Conservation (phyloP, 768 basidiomycete genomes). For the Sistotremastrum suecicum region DNA sequence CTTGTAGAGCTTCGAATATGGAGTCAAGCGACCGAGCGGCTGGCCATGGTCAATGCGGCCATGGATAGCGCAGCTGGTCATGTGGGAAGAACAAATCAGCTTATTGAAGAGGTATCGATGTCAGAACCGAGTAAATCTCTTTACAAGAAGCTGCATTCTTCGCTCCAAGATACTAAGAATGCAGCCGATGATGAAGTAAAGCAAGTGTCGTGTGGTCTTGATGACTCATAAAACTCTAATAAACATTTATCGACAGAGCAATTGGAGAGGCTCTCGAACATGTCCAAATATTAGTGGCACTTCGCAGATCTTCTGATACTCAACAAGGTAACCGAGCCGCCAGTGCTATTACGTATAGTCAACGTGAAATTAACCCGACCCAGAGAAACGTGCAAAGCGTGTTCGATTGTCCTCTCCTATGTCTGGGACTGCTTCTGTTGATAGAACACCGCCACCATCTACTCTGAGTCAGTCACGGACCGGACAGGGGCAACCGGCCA, state of each 20-base stretch:
- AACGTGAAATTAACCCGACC: background rate
- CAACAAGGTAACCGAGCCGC: constrained; percentile 34
- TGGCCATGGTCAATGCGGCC: too few species aligned
- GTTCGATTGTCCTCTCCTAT: constrained; percentile 58
- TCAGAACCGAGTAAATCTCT: constrained; percentile 24
- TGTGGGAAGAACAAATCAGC: too few species aligned
- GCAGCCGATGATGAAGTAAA: constrained; percentile 48
- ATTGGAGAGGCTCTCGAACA: constrained; percentile 61
- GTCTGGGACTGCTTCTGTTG: constrained; percentile 32
- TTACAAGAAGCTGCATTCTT: constrained; percentile 46
- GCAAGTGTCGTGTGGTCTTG: constrained; percentile 25
- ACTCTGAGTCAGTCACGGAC: constrained; percentile 1
- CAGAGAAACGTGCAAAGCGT: constrained; percentile 70
- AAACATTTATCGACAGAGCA: constrained; percentile 28
- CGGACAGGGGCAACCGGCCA: constrained; percentile 2
- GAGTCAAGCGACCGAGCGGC: too few species aligned
- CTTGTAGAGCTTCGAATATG: too few species aligned
- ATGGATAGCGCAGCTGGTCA: too few species aligned
- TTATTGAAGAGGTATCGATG: too few species aligned
- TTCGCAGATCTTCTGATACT: constrained; percentile 55
- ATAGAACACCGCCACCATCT: constrained; percentile 1
- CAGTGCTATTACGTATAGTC: constrained; percentile 1
- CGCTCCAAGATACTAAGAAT: constrained; percentile 46
- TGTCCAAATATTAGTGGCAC: constrained; percentile 52
- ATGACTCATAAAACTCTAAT: background rate